phyloP scores from a whole-genome alignment of 2,329 filamentous ascomycete species.

The Didymella arachidicola region DNA sequence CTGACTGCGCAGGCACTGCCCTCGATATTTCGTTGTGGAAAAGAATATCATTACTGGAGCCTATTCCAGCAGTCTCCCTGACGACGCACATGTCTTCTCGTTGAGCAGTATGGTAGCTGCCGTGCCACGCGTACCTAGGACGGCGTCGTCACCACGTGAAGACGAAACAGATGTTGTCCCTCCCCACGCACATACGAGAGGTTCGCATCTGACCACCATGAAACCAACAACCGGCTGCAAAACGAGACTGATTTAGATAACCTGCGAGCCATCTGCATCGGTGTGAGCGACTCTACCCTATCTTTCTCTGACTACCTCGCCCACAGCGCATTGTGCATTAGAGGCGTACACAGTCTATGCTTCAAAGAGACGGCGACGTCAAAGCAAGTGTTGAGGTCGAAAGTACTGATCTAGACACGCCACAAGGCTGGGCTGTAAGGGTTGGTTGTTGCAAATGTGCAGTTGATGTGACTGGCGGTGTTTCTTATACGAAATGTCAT shows the following conservation, averaged over 20 bases:
- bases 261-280: not conserved
- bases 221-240: not conserved
- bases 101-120: conserved; percentile 4
- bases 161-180: conserved; percentile 13
- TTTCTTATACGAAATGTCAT: not conserved
- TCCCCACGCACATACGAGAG: conserved; percentile 9
- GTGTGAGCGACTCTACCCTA: not conserved
- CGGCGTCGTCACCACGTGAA: conserved; percentile 13
- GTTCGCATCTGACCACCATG: not conserved
- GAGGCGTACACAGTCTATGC: not conserved
- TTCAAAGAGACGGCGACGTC: conserved; percentile 1
- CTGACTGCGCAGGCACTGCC: not conserved
- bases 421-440: no score
- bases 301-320: not conserved
- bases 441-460: no score
- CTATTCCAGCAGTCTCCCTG: not conserved
- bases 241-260: not conserved
- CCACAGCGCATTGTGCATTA: not conserved
- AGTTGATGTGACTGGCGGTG: not conserved
- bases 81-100: not conserved
- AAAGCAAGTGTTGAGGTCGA: conserved; percentile 8
- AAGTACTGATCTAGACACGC: no score
- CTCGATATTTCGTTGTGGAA: not conserved
- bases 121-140: conserved; percentile 13
- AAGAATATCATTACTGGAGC: not conserved